Evolutionary conservation across 768 basidiomycete genomes (phyloP).

Genomic region (Agrocybe pediades): DNA sequence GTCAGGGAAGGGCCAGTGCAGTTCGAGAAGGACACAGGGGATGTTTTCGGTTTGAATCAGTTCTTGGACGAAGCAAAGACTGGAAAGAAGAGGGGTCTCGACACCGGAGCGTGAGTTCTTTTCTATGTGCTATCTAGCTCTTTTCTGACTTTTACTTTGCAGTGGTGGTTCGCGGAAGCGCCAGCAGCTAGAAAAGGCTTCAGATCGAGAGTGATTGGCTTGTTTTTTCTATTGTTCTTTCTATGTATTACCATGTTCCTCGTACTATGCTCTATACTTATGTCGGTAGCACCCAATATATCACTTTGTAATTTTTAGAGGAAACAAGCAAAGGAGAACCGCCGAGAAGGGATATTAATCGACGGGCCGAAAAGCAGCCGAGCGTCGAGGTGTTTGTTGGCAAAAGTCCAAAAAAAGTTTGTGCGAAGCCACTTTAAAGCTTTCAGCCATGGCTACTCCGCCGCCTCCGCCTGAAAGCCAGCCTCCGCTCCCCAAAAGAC

Average conservation of each 20-base stretch:
- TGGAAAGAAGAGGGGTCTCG: slow-evolving; percentile 88
- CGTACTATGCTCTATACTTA: background rate
- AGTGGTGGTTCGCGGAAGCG: slow-evolving; percentile 68
- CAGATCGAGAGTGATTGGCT: slow-evolving; percentile 34
- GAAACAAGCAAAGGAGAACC: too few relatives aligned
- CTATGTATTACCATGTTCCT: slow-evolving; percentile 5
- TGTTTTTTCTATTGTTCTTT: slow-evolving; percentile 5
- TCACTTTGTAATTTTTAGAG: slow-evolving; percentile 7
- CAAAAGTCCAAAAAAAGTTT: slow-evolving; percentile 7
- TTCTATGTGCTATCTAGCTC: background rate
- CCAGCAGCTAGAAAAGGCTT: slow-evolving; percentile 66
- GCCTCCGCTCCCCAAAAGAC: slow-evolving; percentile 20
- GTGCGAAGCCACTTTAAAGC: background rate
- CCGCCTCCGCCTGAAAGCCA: slow-evolving; percentile 13
- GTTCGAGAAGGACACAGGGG: slow-evolving; percentile 97
- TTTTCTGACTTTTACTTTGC: background rate
- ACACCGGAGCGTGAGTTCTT: slow-evolving; percentile 64
- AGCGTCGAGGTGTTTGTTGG: background rate
- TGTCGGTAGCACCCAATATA: slow-evolving; percentile 5
- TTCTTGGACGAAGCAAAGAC: slow-evolving; percentile 97
- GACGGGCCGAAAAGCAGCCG: background rate
- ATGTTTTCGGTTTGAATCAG: slow-evolving; percentile 95
- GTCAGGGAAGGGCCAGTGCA: slow-evolving; percentile 92
- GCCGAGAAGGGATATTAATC: background rate
- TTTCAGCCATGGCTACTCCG: slow-evolving; percentile 4